Conservation (phyloP, 1,139 yeast genomes). For the Candida labiduridarum region DNA sequence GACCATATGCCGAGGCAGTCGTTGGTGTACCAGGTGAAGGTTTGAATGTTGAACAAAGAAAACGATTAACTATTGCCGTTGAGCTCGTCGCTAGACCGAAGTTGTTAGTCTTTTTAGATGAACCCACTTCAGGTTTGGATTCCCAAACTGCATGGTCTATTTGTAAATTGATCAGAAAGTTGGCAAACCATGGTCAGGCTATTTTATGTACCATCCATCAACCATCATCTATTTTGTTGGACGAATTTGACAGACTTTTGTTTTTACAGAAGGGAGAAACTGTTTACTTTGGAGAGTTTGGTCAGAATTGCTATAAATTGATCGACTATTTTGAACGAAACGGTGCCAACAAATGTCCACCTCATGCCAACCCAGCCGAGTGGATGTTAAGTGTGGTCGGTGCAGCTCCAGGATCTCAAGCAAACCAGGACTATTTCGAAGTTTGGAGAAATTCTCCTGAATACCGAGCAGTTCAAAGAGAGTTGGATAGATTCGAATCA, state of each 20-base stretch:
- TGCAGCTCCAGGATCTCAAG: conserved; percentile 39
- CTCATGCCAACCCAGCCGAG: conserved; percentile 56
- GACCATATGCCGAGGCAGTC: conserved; percentile 36
- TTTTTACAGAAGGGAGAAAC: conserved; percentile 52
- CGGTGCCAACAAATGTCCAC: conserved; percentile 49
- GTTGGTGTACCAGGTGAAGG: conserved; percentile 48
- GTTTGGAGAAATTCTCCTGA: conserved; percentile 38
- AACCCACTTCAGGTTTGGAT: conserved; percentile 45
- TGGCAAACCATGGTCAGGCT: conserved; percentile 46
- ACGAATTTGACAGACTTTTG: conserved; percentile 38
- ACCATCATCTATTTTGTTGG: conserved; percentile 41
- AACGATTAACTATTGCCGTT: conserved; percentile 41
- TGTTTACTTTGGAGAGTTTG: conserved; percentile 70
- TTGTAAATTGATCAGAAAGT: conserved; percentile 43
- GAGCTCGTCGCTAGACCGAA: conserved; percentile 45
- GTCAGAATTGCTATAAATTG: conserved; percentile 51
- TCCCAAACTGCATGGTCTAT: conserved; percentile 50
- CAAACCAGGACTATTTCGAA: conserved; percentile 36
- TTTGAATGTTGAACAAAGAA: conserved; percentile 42
- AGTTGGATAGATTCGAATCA: conserved; percentile 6
- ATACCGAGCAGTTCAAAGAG: conserved; percentile 22
- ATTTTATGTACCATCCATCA: conserved; percentile 48
- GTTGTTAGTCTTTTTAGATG: conserved; percentile 38
- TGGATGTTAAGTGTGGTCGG: conserved; percentile 59
- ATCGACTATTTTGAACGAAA: conserved; percentile 58